These are phyloP conservation scores for Dorcoceras hygrometricum DNA, from an alignment of 257 asterid species.

Conservation along the genomic window DNA sequence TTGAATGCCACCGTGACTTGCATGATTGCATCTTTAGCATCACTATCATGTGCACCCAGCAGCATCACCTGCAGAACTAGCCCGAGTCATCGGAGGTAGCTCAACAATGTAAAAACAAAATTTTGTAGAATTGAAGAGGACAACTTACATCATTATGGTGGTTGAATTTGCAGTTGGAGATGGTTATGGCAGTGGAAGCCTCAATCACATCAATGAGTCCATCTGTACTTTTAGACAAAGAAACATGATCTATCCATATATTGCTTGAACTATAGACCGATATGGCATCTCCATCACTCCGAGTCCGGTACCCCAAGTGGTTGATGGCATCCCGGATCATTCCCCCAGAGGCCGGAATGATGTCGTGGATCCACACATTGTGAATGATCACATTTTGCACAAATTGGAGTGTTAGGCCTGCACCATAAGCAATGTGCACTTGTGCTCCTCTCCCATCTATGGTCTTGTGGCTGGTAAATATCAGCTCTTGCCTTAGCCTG, in stretches of 20 bases:
- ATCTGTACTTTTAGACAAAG: constrained; percentile 49
- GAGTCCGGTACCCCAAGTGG: constrained; percentile 61
- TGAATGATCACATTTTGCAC: constrained; percentile 65
- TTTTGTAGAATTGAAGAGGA: too few species aligned
- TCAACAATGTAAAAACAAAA: too few species aligned
- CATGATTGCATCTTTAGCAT: constrained; percentile 52
- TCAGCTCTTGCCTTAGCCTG: constrained; percentile 46
- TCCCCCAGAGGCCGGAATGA: constrained; percentile 47
- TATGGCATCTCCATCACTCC: constrained; percentile 75
- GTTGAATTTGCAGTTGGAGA: constrained; percentile 88
- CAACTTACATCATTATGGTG: constrained; percentile 66
- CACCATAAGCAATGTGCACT: constrained; percentile 68
- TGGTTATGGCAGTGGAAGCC: constrained; percentile 86
- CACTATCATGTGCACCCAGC: constrained; percentile 66
- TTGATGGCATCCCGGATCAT: constrained; percentile 50
- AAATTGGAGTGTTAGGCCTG: constrained; percentile 69
- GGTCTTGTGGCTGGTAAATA: constrained; percentile 59
- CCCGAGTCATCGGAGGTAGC: background rate
- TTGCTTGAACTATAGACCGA: constrained; percentile 50
- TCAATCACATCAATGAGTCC: constrained; percentile 75
- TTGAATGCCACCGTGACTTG: constrained; percentile 81
- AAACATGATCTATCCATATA: constrained; percentile 73
- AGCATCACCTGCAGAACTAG: constrained; percentile 65
- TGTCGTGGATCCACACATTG: constrained; percentile 56
- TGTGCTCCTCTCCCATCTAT: constrained; percentile 69